These are phyloP conservation scores for Yamadazyma nakazawae DNA, from an alignment of 805 yeast species.

Conservation along the genomic window DNA sequence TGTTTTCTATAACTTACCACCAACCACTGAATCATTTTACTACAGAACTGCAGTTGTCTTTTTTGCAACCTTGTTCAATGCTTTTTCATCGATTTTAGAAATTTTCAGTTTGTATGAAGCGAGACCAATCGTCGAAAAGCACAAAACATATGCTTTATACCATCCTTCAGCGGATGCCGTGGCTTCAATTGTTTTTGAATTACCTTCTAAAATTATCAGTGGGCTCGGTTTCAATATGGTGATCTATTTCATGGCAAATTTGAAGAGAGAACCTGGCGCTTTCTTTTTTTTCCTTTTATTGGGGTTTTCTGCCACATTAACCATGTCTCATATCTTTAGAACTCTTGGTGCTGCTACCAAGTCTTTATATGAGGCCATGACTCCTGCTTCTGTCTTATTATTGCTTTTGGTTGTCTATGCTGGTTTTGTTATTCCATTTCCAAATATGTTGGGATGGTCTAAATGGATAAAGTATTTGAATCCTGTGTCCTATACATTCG, in stretches of 20 bases:
- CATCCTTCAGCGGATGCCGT: conserved; percentile 74
- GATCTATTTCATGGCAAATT: conserved; percentile 50
- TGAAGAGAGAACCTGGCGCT: conserved; percentile 34
- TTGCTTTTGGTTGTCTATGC: conserved; percentile 57
- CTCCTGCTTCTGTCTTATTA: conserved; percentile 44
- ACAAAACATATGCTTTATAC: conserved; percentile 67
- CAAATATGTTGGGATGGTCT: conserved; percentile 62
- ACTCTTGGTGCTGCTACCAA: conserved; percentile 44
- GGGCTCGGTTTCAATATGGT: conserved; percentile 30
- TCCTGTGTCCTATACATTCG: conserved; percentile 46
- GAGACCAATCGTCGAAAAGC: conserved; percentile 68
- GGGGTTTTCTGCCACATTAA: conserved; percentile 30
- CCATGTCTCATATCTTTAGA: conserved; percentile 43
- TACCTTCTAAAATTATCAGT: conserved; percentile 54
- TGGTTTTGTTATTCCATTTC: conserved; percentile 45
- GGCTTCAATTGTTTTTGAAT: conserved; percentile 55
- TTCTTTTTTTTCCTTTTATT: conserved; percentile 38
- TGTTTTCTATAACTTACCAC: conserved; percentile 50
- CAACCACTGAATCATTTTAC: conserved; percentile 53
- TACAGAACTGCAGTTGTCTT: conserved; percentile 62
- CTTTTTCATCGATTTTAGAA: conserved; percentile 59
- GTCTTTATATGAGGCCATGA: conserved; percentile 43
- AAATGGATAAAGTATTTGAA: conserved; percentile 46
- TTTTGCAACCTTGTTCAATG: conserved; percentile 59
- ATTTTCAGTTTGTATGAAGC: conserved; percentile 56